phyloP scores from a whole-genome alignment of 1,284 basidiomycete genomes.

The Cryptococcus floricola region DNA sequence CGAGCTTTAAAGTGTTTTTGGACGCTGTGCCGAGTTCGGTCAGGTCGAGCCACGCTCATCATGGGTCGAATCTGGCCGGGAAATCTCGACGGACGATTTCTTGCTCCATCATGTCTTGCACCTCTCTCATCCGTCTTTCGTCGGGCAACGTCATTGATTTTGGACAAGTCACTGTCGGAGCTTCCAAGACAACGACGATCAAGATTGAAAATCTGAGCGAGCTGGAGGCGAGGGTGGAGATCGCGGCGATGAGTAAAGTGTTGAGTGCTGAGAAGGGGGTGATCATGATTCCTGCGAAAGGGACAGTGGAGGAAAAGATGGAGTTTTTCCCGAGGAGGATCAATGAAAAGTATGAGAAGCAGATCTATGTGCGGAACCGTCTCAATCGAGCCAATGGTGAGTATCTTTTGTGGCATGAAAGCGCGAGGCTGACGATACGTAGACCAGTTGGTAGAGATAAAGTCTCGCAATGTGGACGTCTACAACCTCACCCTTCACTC shows the following conservation, averaged over 20 bases:
- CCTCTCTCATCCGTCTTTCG: constrained; percentile 51
- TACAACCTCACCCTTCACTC: constrained; percentile 55
- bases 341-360: constrained; percentile 53
- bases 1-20: constrained; percentile 50
- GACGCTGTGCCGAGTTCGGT: constrained; percentile 43
- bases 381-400: constrained; percentile 41
- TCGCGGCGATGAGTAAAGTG: constrained; percentile 54
- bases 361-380: constrained; percentile 50
- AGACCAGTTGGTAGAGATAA: constrained; percentile 52
- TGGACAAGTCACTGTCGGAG: constrained; percentile 53
- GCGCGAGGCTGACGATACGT: constrained; percentile 1
- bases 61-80: not conserved
- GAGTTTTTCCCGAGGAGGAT: constrained; percentile 54
- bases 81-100: constrained; percentile 39
- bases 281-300: constrained; percentile 51
- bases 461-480: constrained; percentile 52
- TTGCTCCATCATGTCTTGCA: constrained; percentile 51
- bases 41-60: constrained; percentile 10
- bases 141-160: constrained; percentile 49
- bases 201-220: constrained; percentile 50
- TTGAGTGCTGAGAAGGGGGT: constrained; percentile 53
- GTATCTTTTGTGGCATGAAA: constrained; percentile 1
- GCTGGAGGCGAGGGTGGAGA: constrained; percentile 51
- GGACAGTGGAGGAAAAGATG: constrained; percentile 51
- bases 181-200: constrained; percentile 49